Evolutionary conservation across 176 grass and related monocot genomes (phyloP).

Genomic region (Secale cereale): DNA sequence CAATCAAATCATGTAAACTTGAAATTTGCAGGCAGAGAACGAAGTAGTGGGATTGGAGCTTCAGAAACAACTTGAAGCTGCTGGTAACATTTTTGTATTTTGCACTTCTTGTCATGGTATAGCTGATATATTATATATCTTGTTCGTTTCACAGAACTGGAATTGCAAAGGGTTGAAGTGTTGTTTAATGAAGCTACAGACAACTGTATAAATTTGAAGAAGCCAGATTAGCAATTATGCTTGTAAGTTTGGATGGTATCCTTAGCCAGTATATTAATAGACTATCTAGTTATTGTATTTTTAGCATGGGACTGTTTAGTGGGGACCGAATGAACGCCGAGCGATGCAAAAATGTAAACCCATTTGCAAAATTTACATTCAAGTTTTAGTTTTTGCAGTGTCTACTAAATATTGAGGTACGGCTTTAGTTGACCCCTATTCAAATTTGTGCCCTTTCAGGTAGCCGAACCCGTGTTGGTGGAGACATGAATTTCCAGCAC

Average conservation of each 20-base stretch:
- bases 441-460: constrained; percentile 19
- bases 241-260: constrained; percentile 28
- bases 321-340: too few relatives aligned
- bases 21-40: constrained; percentile 72
- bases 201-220: constrained; percentile 95
- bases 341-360: too few relatives aligned
- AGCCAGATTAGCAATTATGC: constrained; percentile 41
- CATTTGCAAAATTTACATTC: too few relatives aligned
- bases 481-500: neutral
- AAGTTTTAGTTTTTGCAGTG: neutral
- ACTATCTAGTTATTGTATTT: neutral
- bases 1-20: neutral
- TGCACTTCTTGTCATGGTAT: neutral
- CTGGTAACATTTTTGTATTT: constrained; percentile 38
- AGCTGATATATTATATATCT: neutral
- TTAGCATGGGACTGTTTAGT: too few relatives aligned
- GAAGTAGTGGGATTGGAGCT: constrained; percentile 73
- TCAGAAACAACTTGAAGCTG: constrained; percentile 81
- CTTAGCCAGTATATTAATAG: neutral
- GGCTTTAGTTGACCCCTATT: neutral
- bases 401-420: neutral
- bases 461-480: neutral
- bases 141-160: constrained; percentile 45
- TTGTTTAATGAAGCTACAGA: constrained; percentile 87
- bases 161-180: constrained; percentile 72